Conservation (phyloP, 2,329 filamentous ascomycete genomes). For the Paraphoma chrysanthemicola region DNA sequence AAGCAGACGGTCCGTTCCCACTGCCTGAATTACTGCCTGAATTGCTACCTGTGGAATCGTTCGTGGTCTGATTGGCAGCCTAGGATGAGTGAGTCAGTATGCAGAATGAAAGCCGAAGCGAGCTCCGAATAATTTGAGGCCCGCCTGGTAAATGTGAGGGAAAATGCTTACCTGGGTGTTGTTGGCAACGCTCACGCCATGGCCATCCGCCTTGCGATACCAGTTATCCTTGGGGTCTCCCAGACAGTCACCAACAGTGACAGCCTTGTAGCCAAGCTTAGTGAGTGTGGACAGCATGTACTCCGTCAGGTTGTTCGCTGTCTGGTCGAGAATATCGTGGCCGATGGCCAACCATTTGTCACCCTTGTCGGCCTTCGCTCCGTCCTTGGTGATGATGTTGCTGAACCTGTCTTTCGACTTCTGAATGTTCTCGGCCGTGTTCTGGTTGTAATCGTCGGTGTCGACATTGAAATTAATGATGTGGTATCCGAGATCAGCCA, state of each 20-base stretch:
- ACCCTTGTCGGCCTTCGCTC: constrained; percentile 23
- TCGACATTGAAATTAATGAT: constrained; percentile 68
- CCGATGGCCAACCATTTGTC: constrained; percentile 60
- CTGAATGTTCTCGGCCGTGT: constrained; percentile 56
- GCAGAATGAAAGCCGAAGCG: too few species aligned
- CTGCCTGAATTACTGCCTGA: too few species aligned
- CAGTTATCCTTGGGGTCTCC: constrained; percentile 55
- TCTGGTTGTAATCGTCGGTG: constrained; percentile 67
- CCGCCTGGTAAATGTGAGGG: too few species aligned
- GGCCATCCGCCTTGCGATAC: constrained; percentile 53
- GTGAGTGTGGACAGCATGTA: constrained; percentile 53
- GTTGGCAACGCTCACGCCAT: constrained; percentile 18
- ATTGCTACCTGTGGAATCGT: too few species aligned
- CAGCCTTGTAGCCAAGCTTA: constrained; percentile 51
- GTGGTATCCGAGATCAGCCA: constrained; percentile 62
- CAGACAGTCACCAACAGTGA: constrained; percentile 58
- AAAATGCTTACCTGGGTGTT: too few species aligned
- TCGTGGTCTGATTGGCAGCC: too few species aligned
- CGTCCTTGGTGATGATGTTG: constrained; percentile 49
- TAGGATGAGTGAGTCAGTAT: too few species aligned
- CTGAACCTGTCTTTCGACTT: constrained; percentile 63
- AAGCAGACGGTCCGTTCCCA: too few species aligned
- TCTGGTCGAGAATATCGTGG: constrained; percentile 57
- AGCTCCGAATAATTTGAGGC: too few species aligned
- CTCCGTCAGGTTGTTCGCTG: constrained; percentile 52